Evolutionary conservation across 192 early-diverging fungal species (phyloP).

Genomic region (Rhizoclosmatium globosum): DNA sequence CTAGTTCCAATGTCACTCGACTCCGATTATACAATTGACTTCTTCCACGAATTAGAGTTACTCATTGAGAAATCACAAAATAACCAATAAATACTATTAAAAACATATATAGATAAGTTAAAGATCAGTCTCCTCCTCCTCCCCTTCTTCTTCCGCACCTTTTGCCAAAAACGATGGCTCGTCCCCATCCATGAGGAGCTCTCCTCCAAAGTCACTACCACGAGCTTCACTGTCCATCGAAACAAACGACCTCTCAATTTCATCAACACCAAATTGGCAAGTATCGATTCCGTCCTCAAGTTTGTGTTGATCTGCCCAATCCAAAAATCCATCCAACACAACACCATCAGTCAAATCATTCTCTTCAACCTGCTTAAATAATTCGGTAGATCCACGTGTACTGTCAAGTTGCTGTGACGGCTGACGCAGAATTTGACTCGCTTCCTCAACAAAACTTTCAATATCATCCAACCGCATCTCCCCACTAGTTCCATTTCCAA

Average conservation of each 20-base stretch:
- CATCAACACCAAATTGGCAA: background rate
- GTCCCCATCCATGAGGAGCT: background rate
- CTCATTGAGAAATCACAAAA: background rate
- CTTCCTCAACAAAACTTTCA: background rate
- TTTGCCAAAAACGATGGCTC: background rate
- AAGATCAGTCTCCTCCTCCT: background rate
- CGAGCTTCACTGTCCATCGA: background rate
- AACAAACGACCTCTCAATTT: background rate
- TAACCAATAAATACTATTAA: background rate
- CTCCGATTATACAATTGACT: conserved; percentile 4
- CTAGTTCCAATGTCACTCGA: conserved; percentile 16
- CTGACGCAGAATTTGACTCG: background rate
- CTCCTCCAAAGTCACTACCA: background rate
- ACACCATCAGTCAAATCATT: background rate
- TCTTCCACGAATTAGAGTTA: background rate
- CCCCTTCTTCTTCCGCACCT: background rate
- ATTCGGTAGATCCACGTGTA: background rate
- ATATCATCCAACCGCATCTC: background rate
- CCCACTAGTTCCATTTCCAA: background rate
- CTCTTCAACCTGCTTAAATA: background rate
- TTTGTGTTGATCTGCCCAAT: background rate
- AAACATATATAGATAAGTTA: background rate
- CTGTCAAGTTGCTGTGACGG: background rate
- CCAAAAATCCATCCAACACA: background rate
- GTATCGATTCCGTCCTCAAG: no score